Percentiles rank a stretch among this genome's conserved stretches.
These are phyloP conservation scores for Umbellularia californica DNA, from an alignment of 164 flowering plant species.

Conservation along the genomic window DNA sequence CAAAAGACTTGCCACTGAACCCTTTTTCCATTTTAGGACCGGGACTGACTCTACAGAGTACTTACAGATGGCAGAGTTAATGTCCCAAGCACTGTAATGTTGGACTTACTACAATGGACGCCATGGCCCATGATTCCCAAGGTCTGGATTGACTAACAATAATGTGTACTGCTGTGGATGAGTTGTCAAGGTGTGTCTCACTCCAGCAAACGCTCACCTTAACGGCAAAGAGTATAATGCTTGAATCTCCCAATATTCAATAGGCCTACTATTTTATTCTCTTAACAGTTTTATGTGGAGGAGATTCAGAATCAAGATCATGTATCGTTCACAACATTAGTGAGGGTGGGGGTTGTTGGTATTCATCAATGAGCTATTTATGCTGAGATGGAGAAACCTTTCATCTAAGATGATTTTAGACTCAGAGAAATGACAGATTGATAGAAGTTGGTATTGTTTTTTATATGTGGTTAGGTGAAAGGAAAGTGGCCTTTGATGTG, in stretches of 20 bases:
- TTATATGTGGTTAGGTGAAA: background rate
- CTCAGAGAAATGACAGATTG: background rate
- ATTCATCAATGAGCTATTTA: background rate
- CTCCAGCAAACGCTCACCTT: background rate
- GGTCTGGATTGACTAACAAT: no score
- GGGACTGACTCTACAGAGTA: no score
- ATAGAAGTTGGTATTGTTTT: no score
- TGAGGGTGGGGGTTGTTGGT: slow-evolving; percentile 3
- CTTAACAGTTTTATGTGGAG: background rate
- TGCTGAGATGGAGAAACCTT: background rate
- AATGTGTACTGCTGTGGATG: no score
- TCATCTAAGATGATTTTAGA: background rate
- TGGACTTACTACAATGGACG: no score
- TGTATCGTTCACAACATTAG: background rate
- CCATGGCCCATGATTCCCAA: no score
- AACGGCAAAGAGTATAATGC: background rate
- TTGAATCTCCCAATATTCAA: background rate
- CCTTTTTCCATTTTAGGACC: no score
- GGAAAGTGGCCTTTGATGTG: slow-evolving; percentile 1
- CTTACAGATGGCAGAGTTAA: no score
- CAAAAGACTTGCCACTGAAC: no score
- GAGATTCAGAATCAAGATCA: slow-evolving; percentile 2
- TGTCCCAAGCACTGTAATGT: no score
- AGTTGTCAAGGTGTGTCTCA: no score
- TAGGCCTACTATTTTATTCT: background rate